Percentiles rank a stretch among this genome's conserved stretches.
Evolutionary conservation across 2,329 filamentous ascomycete genomes (phyloP).

Genomic region (Penicillium sp.): DNA sequence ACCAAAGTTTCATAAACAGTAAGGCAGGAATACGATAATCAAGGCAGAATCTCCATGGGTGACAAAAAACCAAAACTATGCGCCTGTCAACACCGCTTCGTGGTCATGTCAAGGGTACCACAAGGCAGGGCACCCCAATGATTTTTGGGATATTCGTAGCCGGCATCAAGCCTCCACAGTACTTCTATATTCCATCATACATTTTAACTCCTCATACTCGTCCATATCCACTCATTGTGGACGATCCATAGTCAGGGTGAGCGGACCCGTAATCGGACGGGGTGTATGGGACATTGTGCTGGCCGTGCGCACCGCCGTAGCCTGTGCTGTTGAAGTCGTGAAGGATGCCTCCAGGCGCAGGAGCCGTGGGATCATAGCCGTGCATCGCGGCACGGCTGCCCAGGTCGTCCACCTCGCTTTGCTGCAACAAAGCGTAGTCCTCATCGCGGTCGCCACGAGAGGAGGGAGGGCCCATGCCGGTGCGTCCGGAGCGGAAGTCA

Average conservation of each 20-base stretch:
- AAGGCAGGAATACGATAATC: neutral
- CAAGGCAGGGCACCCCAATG: constrained; percentile 14
- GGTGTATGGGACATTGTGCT: constrained; percentile 18
- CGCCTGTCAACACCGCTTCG: constrained; percentile 34
- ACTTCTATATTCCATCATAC: constrained; percentile 1
- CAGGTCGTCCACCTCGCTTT: constrained; percentile 44
- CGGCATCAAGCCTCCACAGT: constrained; percentile 7
- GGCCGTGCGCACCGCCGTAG: constrained; percentile 40
- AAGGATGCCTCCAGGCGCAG: constrained; percentile 32
- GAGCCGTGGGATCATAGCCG: constrained; percentile 39
- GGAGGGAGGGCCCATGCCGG: constrained; percentile 37
- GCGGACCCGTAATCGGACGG: constrained; percentile 11
- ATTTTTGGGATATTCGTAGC: constrained; percentile 20
- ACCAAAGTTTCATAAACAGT: neutral
- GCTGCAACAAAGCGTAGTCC: constrained; percentile 51
- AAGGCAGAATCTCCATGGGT: neutral
- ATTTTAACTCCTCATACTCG: neutral
- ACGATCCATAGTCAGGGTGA: constrained; percentile 16
- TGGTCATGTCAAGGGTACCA: constrained; percentile 25
- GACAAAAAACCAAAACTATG: constrained; percentile 21
- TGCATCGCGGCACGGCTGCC: constrained; percentile 36
- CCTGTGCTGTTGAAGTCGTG: constrained; percentile 39
- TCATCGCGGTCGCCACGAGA: constrained; percentile 44
- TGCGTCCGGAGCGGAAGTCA: constrained; percentile 42
- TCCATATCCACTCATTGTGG: constrained; percentile 16